phyloP scores from a whole-genome alignment of 2,329 filamentous ascomycete species.

The Apiospora phragmitis region DNA sequence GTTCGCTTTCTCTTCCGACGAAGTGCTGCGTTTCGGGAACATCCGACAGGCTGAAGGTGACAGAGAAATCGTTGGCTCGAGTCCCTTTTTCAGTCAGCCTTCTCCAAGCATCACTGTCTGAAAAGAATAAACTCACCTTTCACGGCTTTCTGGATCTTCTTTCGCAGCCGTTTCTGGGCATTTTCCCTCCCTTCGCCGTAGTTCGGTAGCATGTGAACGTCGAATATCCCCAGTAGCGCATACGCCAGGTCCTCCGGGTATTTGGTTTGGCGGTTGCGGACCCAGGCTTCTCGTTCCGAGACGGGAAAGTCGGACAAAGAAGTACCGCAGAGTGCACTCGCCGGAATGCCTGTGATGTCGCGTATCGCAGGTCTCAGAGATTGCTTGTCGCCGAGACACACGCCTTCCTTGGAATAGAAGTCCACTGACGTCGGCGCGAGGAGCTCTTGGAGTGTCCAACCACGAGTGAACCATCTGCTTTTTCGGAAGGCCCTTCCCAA shows the following conservation, averaged over 20 bases:
- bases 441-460: constrained; percentile 9
- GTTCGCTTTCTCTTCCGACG: constrained; percentile 32
- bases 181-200: constrained; percentile 19
- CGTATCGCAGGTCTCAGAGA: neutral
- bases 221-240: constrained; percentile 20
- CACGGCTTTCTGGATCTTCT: constrained; percentile 13
- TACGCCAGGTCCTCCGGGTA: constrained; percentile 18
- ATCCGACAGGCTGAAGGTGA: constrained; percentile 28
- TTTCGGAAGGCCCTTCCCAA: neutral
- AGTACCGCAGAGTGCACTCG: constrained; percentile 21
- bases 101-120: neutral
- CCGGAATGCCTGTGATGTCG: constrained; percentile 21
- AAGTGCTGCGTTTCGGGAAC: constrained; percentile 27
- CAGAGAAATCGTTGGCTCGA: constrained; percentile 26
- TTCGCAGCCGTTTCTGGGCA: constrained; percentile 16
- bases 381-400: constrained; percentile 10
- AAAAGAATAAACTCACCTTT: neutral
- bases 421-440: constrained; percentile 12
- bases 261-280: constrained; percentile 17
- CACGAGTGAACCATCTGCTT: constrained; percentile 10
- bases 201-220: constrained; percentile 17
- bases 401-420: constrained; percentile 12
- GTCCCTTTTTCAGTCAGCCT: constrained; percentile 20
- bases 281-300: constrained; percentile 16
- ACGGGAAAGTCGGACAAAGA: constrained; percentile 20